Evolutionary conservation across 208 protist genomes (phyloP), one percentile per base, ranked within the genome.

Genomic region (Naegleria gruberi): DNA sequence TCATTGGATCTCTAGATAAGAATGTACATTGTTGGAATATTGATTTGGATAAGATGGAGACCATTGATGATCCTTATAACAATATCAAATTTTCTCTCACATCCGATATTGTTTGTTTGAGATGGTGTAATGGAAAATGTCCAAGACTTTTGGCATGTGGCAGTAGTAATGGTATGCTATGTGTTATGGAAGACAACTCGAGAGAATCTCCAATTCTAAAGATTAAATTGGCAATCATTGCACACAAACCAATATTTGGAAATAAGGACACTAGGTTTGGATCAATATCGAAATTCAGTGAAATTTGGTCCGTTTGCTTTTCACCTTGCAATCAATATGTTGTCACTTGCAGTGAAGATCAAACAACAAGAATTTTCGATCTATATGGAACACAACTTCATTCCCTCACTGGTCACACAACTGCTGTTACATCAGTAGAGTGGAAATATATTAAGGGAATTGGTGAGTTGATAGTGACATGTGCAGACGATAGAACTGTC

Each of bases 21-120:
- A 43, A 34, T 65, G 84, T 88, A n/a, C 43, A 65, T 57, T 34
- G 30, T 43, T 88, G 84, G 84, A 88, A 88, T 40, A 40, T 65
- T n/a, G 37, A 46, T 55, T 37, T 77, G 34, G 82, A 85, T 17
- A 88, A 44, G 10, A n/a, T 46, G 0, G 84, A 88, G 19, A 40
- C n/a, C 34, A 77, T 77, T 77, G 30, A 30, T 37, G 65, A 77
- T 7, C 65, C 65, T 37, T 77, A 37, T 77, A 37, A 8, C 17
- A 77, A 65, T 40, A 47, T 34, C 19, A n/a, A 65, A 19, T 88
- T 88, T 65, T 88, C 84, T 41, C 15, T 88, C 4, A 41, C 30
- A 5, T 34, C 23, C 26, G 43, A 34, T 0, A 65, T 88, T 19
- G 46, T 30, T 30, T 47, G 45, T 37, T 7, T 88, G 15, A 65